A percentile compares a stretch with the other conserved stretches of the same genome.
Conservation (phyloP, 192 early-diverging fungal genomes). For the Dissophora globulifera region DNA sequence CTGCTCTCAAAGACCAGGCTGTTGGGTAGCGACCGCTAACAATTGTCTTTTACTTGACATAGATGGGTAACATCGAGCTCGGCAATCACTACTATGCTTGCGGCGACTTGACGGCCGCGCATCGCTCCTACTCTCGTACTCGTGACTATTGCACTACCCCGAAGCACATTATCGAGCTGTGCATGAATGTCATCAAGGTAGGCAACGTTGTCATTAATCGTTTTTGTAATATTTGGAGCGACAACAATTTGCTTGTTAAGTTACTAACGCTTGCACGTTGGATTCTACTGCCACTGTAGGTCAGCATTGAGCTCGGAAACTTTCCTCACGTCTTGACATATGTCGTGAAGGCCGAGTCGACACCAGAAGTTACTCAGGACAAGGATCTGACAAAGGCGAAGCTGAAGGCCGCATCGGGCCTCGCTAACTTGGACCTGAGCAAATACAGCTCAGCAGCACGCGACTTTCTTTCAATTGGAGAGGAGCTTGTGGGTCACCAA, state of each 20-base stretch:
- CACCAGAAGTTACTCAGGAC: constrained; percentile 67
- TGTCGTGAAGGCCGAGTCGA: constrained; percentile 75
- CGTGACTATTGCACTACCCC: constrained; percentile 83
- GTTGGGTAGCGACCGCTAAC: not conserved
- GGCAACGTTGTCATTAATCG: no score
- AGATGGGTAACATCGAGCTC: constrained; percentile 83
- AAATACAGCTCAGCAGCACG: constrained; percentile 72
- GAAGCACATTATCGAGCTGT: constrained; percentile 84
- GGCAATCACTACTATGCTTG: constrained; percentile 79
- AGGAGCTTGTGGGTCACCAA: constrained; percentile 32
- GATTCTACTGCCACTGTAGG: constrained; percentile 54
- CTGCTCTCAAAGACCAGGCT: not conserved
- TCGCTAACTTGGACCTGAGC: constrained; percentile 69
- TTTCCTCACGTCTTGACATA: constrained; percentile 76
- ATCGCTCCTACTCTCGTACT: constrained; percentile 74
- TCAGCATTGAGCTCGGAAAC: constrained; percentile 74
- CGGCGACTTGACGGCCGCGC: constrained; percentile 74
- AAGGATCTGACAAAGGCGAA: constrained; percentile 67
- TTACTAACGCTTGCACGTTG: no score
- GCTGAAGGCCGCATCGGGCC: constrained; percentile 70
- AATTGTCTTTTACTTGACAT: not conserved
- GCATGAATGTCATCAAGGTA: constrained; percentile 83
- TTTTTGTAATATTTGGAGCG: no score
- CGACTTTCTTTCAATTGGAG: constrained; percentile 60
- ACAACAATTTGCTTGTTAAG: no score